Evolutionary conservation across 257 asterid species (phyloP).

Genomic region (Echites panduratus): DNA sequence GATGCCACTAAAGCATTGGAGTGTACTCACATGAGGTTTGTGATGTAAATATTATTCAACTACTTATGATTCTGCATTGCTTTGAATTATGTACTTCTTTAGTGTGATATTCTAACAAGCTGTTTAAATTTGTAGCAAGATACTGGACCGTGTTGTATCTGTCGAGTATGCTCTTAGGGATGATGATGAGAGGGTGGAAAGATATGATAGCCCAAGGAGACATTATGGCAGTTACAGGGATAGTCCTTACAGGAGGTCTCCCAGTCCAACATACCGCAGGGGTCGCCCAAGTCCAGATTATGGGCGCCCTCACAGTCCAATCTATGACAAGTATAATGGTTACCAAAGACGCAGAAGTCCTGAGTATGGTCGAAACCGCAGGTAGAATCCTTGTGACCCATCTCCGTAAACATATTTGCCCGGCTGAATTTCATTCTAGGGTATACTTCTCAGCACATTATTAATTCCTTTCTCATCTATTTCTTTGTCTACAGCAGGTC

Average conservation of each 20-base stretch:
- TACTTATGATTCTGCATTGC: neutral
- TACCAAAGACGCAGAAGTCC: conserved; percentile 59
- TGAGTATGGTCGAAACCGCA: conserved; percentile 62
- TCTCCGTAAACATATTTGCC: too few species aligned
- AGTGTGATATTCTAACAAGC: neutral
- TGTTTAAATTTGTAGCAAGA: conserved; percentile 47
- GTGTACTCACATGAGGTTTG: conserved; percentile 88
- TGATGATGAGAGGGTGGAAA: conserved; percentile 69
- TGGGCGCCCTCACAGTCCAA: conserved; percentile 62
- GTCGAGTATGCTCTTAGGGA: conserved; percentile 94
- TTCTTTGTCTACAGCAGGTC: conserved; percentile 37
- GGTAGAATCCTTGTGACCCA: conserved; percentile 24
- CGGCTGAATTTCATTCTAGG: neutral
- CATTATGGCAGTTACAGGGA: conserved; percentile 48
- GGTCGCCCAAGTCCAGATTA: conserved; percentile 82
- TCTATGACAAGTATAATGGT: conserved; percentile 55
- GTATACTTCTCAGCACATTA: neutral
- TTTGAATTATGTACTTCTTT: neutral
- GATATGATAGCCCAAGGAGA: conserved; percentile 57
- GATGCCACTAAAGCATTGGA: conserved; percentile 92
- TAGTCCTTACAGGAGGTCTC: conserved; percentile 62
- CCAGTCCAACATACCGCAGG: conserved; percentile 52
- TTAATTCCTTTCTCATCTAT: conserved; percentile 5
- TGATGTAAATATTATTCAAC: neutral
- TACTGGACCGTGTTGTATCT: conserved; percentile 80